A percentile compares a stretch with the other conserved stretches of the same genome.
These are phyloP conservation scores for Asterophora parasitica DNA, from an alignment of 768 basidiomycete species.

Conservation along the genomic window DNA sequence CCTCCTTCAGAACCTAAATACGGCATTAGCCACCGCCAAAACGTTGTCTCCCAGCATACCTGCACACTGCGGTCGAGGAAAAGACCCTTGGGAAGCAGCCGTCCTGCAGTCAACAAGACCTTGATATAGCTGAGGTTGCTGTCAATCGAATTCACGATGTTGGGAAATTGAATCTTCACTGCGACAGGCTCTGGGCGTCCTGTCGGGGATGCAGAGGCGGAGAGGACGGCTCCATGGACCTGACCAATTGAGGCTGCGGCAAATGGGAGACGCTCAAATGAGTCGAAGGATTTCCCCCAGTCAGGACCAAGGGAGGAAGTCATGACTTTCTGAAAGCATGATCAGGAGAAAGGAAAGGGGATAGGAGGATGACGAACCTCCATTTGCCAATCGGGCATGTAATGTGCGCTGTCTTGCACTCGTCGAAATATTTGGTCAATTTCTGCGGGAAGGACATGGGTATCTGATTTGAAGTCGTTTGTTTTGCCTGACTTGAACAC, in stretches of 20 bases:
- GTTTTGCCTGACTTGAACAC: not conserved
- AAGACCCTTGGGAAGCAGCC: constrained; percentile 79
- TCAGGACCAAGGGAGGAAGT: constrained; percentile 62
- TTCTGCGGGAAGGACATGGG: constrained; percentile 81
- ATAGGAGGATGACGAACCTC: constrained; percentile 47
- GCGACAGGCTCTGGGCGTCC: constrained; percentile 57
- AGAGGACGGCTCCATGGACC: constrained; percentile 75
- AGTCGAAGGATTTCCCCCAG: constrained; percentile 67
- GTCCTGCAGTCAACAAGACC: constrained; percentile 73
- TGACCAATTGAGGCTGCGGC: constrained; percentile 98
- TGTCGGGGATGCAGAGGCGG: constrained; percentile 47
- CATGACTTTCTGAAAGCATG: constrained; percentile 58
- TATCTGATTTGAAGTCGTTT: constrained; percentile 49
- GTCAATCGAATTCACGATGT: constrained; percentile 79
- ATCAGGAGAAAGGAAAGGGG: constrained; percentile 1
- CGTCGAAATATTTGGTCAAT: constrained; percentile 83
- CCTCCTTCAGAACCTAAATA: constrained; percentile 77
- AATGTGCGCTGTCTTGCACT: constrained; percentile 94
- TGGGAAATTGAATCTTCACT: constrained; percentile 94
- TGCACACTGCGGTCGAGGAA: constrained; percentile 87
- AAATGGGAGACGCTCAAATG: constrained; percentile 83
- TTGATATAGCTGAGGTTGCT: constrained; percentile 87
- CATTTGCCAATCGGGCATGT: constrained; percentile 99
- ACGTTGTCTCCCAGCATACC: constrained; percentile 30
- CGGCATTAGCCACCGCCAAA: not conserved